Base-by-base conservation (phyloP, 1,284 basidiomycete species). In the Austroboletus niveus region DNA sequence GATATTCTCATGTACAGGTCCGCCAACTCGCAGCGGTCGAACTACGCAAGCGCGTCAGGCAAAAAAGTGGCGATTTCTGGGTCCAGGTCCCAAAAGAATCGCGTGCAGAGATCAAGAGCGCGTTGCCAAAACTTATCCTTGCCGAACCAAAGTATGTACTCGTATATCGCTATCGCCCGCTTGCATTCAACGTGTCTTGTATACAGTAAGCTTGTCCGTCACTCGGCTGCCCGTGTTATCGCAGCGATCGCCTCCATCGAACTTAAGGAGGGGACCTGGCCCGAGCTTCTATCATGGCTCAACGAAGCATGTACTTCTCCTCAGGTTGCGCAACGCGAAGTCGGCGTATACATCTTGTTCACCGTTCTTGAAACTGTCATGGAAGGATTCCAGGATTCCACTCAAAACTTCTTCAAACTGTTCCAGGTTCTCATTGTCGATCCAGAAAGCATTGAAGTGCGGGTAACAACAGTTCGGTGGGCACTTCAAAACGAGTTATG, bases 1-100 rank as follows among this genome's bases (percentile, higher is more conserved):
- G 47, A 55, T 51, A 11, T n/a, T 22, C 9, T 47, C 35, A 15
- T 48, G 7, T 42, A 43, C 36, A 97, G 94, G 87, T 98, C 55
- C 92, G 96, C 51, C 97, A 99, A 84, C 84, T 99, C 22, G 92
- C 95, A 46, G 94, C 95, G n/a, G 95, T 99, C 53, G 97, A 99
- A 75, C 79, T 98, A 65, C 81, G 97, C 60, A 99, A 99, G 79
- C 89, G 96, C 56, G 82, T 99, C 52, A 72, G 79, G 27, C 81
- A 85, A 69, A 88, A 87, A 64, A 89, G 87, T 60, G 90, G 89
- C 49, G 86, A 84, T 69, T 74, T 95, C 38, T 98, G 97, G 96
- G 78, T 84, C 38, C 78, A 84, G 61, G 81, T 94, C 50, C 72
- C 84, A 41, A 80, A 82, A 65, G 74, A 80, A 45, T 79, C 90